Evolutionary conservation across 2,329 filamentous ascomycete species (phyloP).

Genomic region (Penicillium sp.): DNA sequence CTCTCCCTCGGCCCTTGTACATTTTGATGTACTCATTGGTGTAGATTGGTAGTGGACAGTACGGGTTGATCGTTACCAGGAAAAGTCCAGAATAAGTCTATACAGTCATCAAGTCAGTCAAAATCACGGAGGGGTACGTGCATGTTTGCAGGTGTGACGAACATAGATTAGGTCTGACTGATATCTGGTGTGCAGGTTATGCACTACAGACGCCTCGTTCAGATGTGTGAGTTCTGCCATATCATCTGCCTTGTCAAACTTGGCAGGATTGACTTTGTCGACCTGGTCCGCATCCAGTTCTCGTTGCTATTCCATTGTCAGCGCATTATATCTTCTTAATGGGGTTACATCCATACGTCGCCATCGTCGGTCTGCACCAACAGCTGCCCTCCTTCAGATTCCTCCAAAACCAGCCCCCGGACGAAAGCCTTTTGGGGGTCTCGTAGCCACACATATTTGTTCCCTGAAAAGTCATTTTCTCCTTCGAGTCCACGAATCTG

Average conservation of each 20-base stretch:
- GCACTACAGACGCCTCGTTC: constrained; percentile 95
- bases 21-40: constrained; percentile 96
- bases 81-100: constrained; percentile 96
- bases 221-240: constrained; percentile 98
- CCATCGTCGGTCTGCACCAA: constrained; percentile 93
- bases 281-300: constrained; percentile 83
- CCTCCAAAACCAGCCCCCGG: constrained; percentile 87
- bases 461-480: constrained; percentile 98
- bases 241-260: constrained; percentile 98
- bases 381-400: constrained; percentile 67
- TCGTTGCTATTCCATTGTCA: constrained; percentile 63
- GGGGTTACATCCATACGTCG: constrained; percentile 58
- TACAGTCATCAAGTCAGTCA: constrained; percentile 7
- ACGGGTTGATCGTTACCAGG: constrained; percentile 94
- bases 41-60: constrained; percentile 92
- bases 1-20: constrained; percentile 87
- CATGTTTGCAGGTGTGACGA: constrained; percentile 28
- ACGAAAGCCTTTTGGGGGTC: constrained; percentile 86
- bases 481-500: constrained; percentile 76
- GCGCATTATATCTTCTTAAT: constrained; percentile 1
- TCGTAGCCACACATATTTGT: constrained; percentile 95
- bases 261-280: constrained; percentile 98
- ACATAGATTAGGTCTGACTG: constrained; percentile 90
- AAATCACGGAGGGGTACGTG: background rate
- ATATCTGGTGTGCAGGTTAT: constrained; percentile 94